A percentile compares a stretch with the other conserved stretches of the same genome.
phyloP scores from a whole-genome alignment of 1,284 basidiomycete species.

The Mycena sp. region DNA sequence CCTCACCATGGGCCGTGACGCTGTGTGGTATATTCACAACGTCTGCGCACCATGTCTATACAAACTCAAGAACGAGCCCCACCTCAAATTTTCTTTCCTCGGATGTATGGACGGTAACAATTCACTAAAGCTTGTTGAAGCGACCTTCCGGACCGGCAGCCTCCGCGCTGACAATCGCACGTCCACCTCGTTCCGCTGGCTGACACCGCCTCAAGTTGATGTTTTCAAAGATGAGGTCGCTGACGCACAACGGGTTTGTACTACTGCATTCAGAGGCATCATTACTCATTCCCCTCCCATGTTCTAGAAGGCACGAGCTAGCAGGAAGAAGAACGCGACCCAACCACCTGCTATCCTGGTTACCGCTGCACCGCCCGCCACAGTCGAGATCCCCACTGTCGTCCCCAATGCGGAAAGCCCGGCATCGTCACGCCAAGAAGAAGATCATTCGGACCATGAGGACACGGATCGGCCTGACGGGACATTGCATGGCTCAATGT shows the following conservation, averaged over 20 bases:
- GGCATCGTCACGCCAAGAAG: too few relatives aligned
- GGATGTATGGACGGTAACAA: slow-evolving; percentile 40
- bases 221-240: slow-evolving; percentile 42
- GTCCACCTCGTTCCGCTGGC: slow-evolving; percentile 14
- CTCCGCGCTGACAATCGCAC: slow-evolving; percentile 27
- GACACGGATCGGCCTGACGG: neutral
- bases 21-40: slow-evolving; percentile 22
- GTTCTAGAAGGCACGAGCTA: neutral
- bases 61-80: slow-evolving; percentile 36
- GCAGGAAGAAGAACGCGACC: neutral
- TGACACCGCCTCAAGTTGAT: slow-evolving; percentile 37
- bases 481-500: slow-evolving; percentile 21
- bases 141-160: slow-evolving; percentile 28
- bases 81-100: slow-evolving; percentile 31
- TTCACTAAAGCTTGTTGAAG: slow-evolving; percentile 28
- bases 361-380: too few relatives aligned
- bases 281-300: too few relatives aligned
- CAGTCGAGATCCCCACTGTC: too few relatives aligned
- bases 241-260: neutral
- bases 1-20: slow-evolving; percentile 3
- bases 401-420: too few relatives aligned
- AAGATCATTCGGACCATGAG: too few relatives aligned
- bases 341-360: too few relatives aligned
- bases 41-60: slow-evolving; percentile 29
- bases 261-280: too few relatives aligned